phyloP scores from a whole-genome alignment of 352 stramenopile genomes.

The Phytophthora vignae region DNA sequence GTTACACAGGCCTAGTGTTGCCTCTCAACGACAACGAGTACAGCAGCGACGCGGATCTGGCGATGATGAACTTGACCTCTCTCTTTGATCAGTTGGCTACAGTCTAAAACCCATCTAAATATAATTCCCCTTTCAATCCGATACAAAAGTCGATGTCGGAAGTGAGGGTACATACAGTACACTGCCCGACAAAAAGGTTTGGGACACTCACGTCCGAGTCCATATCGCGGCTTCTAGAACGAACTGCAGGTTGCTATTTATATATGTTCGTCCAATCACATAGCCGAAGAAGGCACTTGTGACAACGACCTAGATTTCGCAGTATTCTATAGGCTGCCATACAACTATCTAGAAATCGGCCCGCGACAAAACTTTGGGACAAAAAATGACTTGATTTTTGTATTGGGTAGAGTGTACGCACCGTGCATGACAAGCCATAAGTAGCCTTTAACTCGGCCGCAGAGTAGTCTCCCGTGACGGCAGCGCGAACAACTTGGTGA shows the following conservation, averaged over 20 bases:
- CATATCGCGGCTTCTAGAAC: constrained; percentile 9
- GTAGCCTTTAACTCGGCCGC: too few species aligned
- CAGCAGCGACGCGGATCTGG: not conserved
- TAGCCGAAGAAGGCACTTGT: not conserved
- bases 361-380: constrained; percentile 15
- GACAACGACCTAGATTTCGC: not conserved
- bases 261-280: not conserved
- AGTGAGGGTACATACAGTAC: not conserved
- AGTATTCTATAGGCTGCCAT: constrained; percentile 9
- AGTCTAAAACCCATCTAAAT: not conserved
- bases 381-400: constrained; percentile 15
- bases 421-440: too few species aligned
- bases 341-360: not conserved
- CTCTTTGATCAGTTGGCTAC: not conserved
- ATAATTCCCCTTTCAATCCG: not conserved
- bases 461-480: too few species aligned
- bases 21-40: not conserved
- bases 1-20: not conserved
- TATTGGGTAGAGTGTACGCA: constrained; percentile 4
- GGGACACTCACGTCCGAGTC: constrained; percentile 1
- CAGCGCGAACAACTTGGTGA: too few species aligned
- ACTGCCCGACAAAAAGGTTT: constrained; percentile 11
- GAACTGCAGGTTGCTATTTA: constrained; percentile 6
- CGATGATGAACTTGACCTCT: not conserved
- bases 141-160: not conserved